Conservation (phyloP, 805 yeast species). For the Suhomyces sp. region DNA sequence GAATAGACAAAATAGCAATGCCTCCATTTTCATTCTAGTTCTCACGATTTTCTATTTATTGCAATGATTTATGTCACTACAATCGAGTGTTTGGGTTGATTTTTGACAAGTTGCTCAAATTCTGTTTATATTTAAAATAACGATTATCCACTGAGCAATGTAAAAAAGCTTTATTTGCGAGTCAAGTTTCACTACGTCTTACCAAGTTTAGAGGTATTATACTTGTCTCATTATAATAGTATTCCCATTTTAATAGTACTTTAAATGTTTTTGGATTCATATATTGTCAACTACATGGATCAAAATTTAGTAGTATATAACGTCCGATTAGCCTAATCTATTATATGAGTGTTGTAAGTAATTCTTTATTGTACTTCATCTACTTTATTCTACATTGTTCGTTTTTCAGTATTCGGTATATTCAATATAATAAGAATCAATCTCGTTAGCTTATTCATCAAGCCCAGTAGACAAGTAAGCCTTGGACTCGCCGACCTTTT, state of each 20-base stretch:
- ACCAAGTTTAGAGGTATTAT: too few species aligned
- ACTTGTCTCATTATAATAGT: too few species aligned
- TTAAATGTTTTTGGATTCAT: too few species aligned
- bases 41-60: not conserved
- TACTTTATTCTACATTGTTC: too few species aligned
- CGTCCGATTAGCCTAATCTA: too few species aligned
- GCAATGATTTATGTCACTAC: slow-evolving; percentile 1
- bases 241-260: too few species aligned
- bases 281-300: too few species aligned
- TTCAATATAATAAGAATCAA: not conserved
- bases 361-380: too few species aligned
- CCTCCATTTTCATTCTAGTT: not conserved
- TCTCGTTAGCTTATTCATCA: not conserved
- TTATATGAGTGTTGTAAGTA: too few species aligned
- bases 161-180: too few species aligned
- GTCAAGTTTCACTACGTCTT: too few species aligned
- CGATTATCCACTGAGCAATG: not conserved
- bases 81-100: not conserved
- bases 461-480: not conserved
- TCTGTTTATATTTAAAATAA: not conserved
- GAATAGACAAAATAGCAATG: slow-evolving; percentile 5
- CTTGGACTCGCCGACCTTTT: slow-evolving; percentile 20
- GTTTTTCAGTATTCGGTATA: not conserved
- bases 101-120: slow-evolving; percentile 1
- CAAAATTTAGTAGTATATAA: too few species aligned